Base-by-base conservation (phyloP, 257 asterid genomes). In the Solanum appendiculatum region DNA sequence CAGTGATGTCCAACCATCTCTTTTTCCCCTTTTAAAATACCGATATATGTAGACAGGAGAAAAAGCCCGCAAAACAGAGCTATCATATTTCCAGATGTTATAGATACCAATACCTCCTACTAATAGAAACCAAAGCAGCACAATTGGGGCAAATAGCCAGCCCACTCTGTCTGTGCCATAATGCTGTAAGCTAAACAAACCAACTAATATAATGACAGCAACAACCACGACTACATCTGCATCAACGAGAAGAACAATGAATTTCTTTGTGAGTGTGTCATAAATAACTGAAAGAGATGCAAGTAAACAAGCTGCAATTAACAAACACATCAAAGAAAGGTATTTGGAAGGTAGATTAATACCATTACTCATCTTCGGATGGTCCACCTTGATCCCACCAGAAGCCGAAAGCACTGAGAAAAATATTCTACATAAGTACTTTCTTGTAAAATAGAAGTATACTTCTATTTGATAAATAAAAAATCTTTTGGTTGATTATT, bases 131-230 rank as follows among this genome's bases (percentile, higher is more conserved):
- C 99, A 97, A 40, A 97, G 91, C 83, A 97, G 94, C 68, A 97
- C 98, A 84, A 97, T 82, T 16, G 99, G 99, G 86, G 99, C 99
- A 90, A 95, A 97, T 81, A 97, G 93, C 99, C 98, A 97, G 72
- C 99, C 98, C 42, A 97, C 99, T 93, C 87, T 95, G 88, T 95
- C 99, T 13, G 99, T 95, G 78, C 99, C 99, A 25, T 94, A 94
- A 88, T 97, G 99, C 86, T 97, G 99, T 96, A 97, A 86, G 91
- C 99, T 95, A 91, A 97, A 97, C 88, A 97, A 91, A 72, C 99
- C 99, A 69, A 97, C 95, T 90, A 97, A 91, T 86, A 97, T 95
- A 88, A 94, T 82, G 66, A 94, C 99, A 74, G 99, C 98, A 56
- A 97, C 97, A 58, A 97, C 66, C 72, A 95, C 98, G 58, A 95